These are phyloP conservation scores for Rickenella mellea DNA, from an alignment of 768 basidiomycete species.

Conservation along the genomic window DNA sequence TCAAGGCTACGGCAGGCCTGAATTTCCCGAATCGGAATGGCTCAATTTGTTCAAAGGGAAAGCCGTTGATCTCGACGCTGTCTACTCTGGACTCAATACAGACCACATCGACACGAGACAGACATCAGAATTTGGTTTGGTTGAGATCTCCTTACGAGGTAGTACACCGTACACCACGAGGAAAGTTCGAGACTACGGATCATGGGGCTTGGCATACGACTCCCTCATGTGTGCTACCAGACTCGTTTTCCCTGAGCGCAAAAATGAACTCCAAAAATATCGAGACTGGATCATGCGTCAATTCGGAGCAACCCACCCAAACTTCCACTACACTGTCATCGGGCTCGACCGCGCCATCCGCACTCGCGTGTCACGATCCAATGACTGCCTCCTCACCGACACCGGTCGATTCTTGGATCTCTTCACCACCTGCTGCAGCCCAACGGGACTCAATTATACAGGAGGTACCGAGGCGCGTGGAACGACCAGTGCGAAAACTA, in stretches of 20 bases:
- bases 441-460: too few species aligned
- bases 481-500: background rate
- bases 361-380: slow-evolving; percentile 12
- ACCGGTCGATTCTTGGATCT: slow-evolving; percentile 5
- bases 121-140: slow-evolving; percentile 12
- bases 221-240: slow-evolving; percentile 6
- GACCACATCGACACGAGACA: slow-evolving; percentile 7
- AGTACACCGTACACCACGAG: slow-evolving; percentile 7
- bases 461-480: background rate
- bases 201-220: slow-evolving; percentile 19
- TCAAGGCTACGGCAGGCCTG: too few species aligned
- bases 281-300: slow-evolving; percentile 13
- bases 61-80: slow-evolving; percentile 19
- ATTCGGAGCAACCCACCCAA: slow-evolving; percentile 10
- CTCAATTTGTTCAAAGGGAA: slow-evolving; percentile 16
- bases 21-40: slow-evolving; percentile 19
- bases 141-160: slow-evolving; percentile 8
- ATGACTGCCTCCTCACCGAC: slow-evolving; percentile 14
- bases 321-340: slow-evolving; percentile 16
- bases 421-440: slow-evolving; percentile 1
- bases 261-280: slow-evolving; percentile 17
- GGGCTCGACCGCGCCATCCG: slow-evolving; percentile 23
- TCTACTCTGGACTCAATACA: slow-evolving; percentile 12
- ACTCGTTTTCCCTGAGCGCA: slow-evolving; percentile 19
- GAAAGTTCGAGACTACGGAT: slow-evolving; percentile 9